Percentiles rank a stretch among this genome's conserved stretches.
phyloP scores from a whole-genome alignment of 2,329 filamentous ascomycete genomes.

The Neospermospora avenae region DNA sequence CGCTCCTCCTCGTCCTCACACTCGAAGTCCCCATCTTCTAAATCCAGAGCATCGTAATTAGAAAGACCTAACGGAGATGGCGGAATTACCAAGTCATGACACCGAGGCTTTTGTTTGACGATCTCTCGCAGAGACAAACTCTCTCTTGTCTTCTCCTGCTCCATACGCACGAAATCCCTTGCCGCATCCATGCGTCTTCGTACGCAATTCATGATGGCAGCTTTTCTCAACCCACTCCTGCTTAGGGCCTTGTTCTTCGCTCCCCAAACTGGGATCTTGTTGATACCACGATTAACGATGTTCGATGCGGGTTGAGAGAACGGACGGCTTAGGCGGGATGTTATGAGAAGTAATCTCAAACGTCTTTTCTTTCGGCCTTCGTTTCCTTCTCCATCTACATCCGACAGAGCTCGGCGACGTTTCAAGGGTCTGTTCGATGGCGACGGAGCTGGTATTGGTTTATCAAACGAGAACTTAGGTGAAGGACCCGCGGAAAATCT shows the following conservation, averaged over 20 bases:
- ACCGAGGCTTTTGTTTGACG: slow-evolving; percentile 28
- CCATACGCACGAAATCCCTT: slow-evolving; percentile 26
- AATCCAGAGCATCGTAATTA: slow-evolving; percentile 36
- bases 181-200: slow-evolving; percentile 43
- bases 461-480: slow-evolving; percentile 37
- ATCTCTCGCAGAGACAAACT: slow-evolving; percentile 28
- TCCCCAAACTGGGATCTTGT: slow-evolving; percentile 43
- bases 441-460: slow-evolving; percentile 25
- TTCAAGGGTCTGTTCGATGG: slow-evolving; percentile 29
- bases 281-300: slow-evolving; percentile 57
- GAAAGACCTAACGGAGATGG: slow-evolving; percentile 36
- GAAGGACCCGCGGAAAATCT: slow-evolving; percentile 33
- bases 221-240: slow-evolving; percentile 55
- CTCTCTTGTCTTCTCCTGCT: slow-evolving; percentile 26
- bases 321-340: slow-evolving; percentile 65
- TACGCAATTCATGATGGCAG: slow-evolving; percentile 62
- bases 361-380: slow-evolving; percentile 60
- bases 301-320: slow-evolving; percentile 69
- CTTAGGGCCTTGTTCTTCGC: slow-evolving; percentile 46
- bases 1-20: slow-evolving; percentile 21
- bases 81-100: slow-evolving; percentile 28
- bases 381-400: slow-evolving; percentile 34
- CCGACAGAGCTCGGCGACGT: slow-evolving; percentile 34
- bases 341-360: slow-evolving; percentile 60
- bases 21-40: slow-evolving; percentile 31